Evolutionary conservation across 1,284 basidiomycete species (phyloP).

Genomic region (Salmacisia buchloeana): DNA sequence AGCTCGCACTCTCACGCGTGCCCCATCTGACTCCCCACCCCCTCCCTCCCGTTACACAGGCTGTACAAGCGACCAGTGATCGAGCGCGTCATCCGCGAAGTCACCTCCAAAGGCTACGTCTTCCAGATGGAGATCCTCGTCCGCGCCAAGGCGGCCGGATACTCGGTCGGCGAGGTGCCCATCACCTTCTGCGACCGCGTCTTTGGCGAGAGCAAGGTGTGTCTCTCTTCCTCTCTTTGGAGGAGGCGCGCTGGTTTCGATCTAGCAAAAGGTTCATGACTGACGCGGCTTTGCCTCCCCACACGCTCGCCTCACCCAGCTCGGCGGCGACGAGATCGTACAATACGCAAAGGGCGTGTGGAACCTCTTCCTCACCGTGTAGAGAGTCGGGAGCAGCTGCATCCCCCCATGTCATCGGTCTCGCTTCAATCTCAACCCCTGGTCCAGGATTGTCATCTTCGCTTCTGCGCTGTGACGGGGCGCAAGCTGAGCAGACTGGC

Average conservation of each 20-base stretch:
- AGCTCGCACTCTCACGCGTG: not conserved
- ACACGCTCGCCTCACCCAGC: constrained; percentile 28
- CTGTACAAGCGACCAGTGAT: constrained; percentile 72
- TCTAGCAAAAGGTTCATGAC: no score
- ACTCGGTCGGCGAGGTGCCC: constrained; percentile 78
- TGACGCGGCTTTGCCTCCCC: no score
- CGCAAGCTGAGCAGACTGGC: not conserved
- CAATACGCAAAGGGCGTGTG: constrained; percentile 83
- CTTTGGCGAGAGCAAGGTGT: constrained; percentile 76
- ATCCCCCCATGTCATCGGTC: not conserved
- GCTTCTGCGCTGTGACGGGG: not conserved
- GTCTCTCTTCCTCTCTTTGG: not conserved
- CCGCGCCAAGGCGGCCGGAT: constrained; percentile 72
- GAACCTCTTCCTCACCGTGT: constrained; percentile 58
- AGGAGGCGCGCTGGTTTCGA: no score
- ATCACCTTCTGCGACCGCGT: constrained; percentile 90
- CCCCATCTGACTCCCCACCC: not conserved
- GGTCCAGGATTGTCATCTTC: no score
- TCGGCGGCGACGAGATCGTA: constrained; percentile 80
- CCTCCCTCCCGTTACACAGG: constrained; percentile 51
- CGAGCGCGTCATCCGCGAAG: constrained; percentile 72
- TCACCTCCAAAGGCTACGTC: constrained; percentile 80
- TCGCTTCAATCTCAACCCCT: not conserved
- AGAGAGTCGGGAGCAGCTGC: constrained; percentile 7
- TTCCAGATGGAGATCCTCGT: constrained; percentile 99